phyloP scores from a whole-genome alignment of 1,139 yeast genomes.

The Hansenula lynferdii region DNA sequence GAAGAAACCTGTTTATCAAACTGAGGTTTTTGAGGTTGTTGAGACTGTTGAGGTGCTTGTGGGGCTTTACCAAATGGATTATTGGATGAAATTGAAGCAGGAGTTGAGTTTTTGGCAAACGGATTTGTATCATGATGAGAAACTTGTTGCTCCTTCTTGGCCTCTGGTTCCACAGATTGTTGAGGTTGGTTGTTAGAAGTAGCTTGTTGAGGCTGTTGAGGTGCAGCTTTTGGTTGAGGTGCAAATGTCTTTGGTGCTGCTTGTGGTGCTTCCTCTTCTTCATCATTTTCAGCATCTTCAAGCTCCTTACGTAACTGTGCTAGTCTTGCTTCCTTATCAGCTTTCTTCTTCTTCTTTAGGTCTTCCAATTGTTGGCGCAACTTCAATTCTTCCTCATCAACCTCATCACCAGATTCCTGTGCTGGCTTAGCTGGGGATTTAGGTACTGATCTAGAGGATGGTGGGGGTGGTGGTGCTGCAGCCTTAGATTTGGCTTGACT shows the following conservation, averaged over 20 bases:
- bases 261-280: slow-evolving; percentile 10
- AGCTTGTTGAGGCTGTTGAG: slow-evolving; percentile 1
- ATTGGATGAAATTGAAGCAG: slow-evolving; percentile 12
- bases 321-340: slow-evolving; percentile 34
- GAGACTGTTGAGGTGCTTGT: slow-evolving; percentile 6
- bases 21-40: not conserved
- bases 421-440: not conserved
- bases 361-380: slow-evolving; percentile 19
- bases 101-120: slow-evolving; percentile 15
- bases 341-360: slow-evolving; percentile 18
- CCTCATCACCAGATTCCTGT: slow-evolving; percentile 15
- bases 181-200: slow-evolving; percentile 1
- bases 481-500: slow-evolving; percentile 10
- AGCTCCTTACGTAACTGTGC: slow-evolving; percentile 19
- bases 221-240: slow-evolving; percentile 12
- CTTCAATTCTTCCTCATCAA: slow-evolving; percentile 19
- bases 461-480: slow-evolving; percentile 16
- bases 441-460: slow-evolving; percentile 9
- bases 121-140: slow-evolving; percentile 23
- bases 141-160: not conserved
- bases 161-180: slow-evolving; percentile 7
- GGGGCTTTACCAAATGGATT: slow-evolving; percentile 24
- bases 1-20: slow-evolving; percentile 5
- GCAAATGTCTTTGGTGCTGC: slow-evolving; percentile 12
- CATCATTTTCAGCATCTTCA: slow-evolving; percentile 19